These are phyloP conservation scores for Dalbergia oliveri DNA, from an alignment of 306 rosid genomes.

Conservation along the genomic window DNA sequence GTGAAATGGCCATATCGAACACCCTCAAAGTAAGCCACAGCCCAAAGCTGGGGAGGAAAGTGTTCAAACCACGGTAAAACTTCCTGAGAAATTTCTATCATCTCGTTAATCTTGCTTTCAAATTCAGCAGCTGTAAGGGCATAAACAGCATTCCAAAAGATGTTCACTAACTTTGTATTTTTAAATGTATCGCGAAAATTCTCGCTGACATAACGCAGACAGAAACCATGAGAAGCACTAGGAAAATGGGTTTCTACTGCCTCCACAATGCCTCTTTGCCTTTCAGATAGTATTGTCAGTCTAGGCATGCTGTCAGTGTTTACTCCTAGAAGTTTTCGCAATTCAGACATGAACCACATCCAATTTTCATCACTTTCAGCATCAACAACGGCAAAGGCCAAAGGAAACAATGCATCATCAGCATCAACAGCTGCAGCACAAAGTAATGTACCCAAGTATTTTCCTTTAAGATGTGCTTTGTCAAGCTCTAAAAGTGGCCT, in stretches of 20 bases:
- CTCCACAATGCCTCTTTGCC: constrained; percentile 83
- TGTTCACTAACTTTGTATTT: constrained; percentile 90
- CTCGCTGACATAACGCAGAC: constrained; percentile 90
- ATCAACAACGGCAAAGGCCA: constrained; percentile 94
- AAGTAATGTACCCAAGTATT: constrained; percentile 83
- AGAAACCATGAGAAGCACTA: constrained; percentile 89
- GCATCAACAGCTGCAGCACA: constrained; percentile 98
- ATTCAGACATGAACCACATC: constrained; percentile 99
- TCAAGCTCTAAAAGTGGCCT: constrained; percentile 98
- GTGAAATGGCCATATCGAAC: constrained; percentile 94
- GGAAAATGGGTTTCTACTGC: constrained; percentile 98
- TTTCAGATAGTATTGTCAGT: constrained; percentile 89
- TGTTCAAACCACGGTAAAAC: constrained; percentile 84
- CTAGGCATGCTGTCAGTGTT: constrained; percentile 98
- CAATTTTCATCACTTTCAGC: constrained; percentile 92
- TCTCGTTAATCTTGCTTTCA: constrained; percentile 88
- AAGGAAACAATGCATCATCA: constrained; percentile 85
- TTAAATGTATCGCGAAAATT: constrained; percentile 95
- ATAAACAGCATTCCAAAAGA: constrained; percentile 99
- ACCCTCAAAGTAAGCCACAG: constrained; percentile 95
- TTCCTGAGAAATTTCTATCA: constrained; percentile 90
- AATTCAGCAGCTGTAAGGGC: constrained; percentile 94
- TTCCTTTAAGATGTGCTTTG: constrained; percentile 91
- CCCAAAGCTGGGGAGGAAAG: constrained; percentile 97
- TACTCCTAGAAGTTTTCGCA: constrained; percentile 94